Evolutionary conservation across 805 yeast genomes (phyloP).

Genomic region (Schwanniomyces pseudopolymorphus): DNA sequence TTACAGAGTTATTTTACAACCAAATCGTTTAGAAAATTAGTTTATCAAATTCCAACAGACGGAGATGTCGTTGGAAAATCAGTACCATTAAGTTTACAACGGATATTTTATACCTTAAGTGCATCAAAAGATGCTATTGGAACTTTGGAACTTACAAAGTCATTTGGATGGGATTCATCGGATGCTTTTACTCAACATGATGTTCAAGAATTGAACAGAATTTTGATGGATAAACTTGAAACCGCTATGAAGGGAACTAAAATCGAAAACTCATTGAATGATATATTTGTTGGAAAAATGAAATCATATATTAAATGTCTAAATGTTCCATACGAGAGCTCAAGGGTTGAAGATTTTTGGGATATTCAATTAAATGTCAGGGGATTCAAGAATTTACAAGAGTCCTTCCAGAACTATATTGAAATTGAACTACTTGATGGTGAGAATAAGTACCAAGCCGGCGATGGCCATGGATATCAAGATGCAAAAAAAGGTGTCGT

Average conservation of each 20-base stretch:
- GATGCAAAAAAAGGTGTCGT: slow-evolving; percentile 97
- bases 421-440: slow-evolving; percentile 89
- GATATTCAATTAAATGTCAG: slow-evolving; percentile 95
- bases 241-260: slow-evolving; percentile 85
- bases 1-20: slow-evolving; percentile 90
- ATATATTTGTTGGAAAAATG: slow-evolving; percentile 95
- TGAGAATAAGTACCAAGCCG: slow-evolving; percentile 92
- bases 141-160: slow-evolving; percentile 80
- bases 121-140: slow-evolving; percentile 75
- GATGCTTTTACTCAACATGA: slow-evolving; percentile 98
- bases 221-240: slow-evolving; percentile 92
- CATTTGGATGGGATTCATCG: slow-evolving; percentile 96
- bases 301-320: slow-evolving; percentile 91
- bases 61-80: slow-evolving; percentile 44
- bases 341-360: slow-evolving; percentile 95
- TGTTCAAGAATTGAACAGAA: slow-evolving; percentile 93
- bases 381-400: slow-evolving; percentile 66
- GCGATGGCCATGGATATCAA: slow-evolving; percentile 81
- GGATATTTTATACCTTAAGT: slow-evolving; percentile 78
- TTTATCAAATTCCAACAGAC: slow-evolving; percentile 85
- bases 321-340: slow-evolving; percentile 88
- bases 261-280: slow-evolving; percentile 57
- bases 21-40: slow-evolving; percentile 74
- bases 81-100: slow-evolving; percentile 83
- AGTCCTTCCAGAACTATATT: slow-evolving; percentile 82